These are phyloP conservation scores for Trichoderma sp. DNA, from an alignment of 2,329 filamentous ascomycete species.

Conservation along the genomic window DNA sequence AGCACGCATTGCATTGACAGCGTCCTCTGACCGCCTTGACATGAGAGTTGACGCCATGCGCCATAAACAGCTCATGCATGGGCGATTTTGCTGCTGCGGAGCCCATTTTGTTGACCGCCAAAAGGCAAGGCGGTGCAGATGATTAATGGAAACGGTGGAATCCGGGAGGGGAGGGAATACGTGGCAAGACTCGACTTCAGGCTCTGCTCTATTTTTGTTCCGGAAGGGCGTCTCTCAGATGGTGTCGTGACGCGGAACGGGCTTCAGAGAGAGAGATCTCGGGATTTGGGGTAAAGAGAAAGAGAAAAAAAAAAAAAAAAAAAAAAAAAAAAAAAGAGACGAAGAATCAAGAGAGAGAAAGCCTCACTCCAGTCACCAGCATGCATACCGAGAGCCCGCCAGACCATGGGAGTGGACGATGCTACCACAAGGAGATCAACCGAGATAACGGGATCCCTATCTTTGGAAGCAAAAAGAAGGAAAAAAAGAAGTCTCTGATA, in stretches of 20 bases:
- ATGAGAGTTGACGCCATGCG: constrained; percentile 21
- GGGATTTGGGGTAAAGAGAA: neutral
- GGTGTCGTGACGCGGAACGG: neutral
- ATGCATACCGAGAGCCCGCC: neutral
- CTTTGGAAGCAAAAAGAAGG: neutral
- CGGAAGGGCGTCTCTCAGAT: neutral
- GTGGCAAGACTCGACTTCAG: constrained; percentile 21
- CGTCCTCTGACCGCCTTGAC: constrained; percentile 21
- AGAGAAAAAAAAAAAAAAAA: neutral
- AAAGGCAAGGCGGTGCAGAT: constrained; percentile 7
- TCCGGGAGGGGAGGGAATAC: constrained; percentile 15
- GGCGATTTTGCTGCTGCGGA: constrained; percentile 18
- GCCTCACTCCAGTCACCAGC: neutral
- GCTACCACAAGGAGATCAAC: constrained; percentile 3
- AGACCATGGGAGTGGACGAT: neutral
- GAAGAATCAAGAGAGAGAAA: neutral
- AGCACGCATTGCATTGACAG: constrained; percentile 19
- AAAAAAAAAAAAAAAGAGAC: neutral
- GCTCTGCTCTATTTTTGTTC: constrained; percentile 10
- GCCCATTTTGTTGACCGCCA: constrained; percentile 22
- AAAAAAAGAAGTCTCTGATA: neutral
- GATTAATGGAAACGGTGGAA: constrained; percentile 21
- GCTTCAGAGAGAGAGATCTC: neutral
- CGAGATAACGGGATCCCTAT: constrained; percentile 7
- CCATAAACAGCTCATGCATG: constrained; percentile 25